These are phyloP conservation scores for Musa beccarii DNA, from an alignment of 176 grass and related monocot genomes.

Conservation along the genomic window DNA sequence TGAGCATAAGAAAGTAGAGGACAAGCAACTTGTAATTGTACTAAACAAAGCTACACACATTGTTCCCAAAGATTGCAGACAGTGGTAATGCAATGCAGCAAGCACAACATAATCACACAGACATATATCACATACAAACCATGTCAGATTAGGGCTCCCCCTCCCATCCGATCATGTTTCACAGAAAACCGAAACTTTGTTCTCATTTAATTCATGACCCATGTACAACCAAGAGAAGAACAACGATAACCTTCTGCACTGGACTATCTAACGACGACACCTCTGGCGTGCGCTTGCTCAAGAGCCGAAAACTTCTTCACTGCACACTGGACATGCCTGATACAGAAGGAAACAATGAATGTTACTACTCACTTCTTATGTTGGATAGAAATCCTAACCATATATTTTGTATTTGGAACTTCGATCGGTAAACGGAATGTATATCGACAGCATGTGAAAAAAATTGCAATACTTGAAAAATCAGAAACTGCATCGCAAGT, in stretches of 20 bases:
- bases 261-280: not conserved
- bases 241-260: not conserved
- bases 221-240: not conserved
- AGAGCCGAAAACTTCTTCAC: slow-evolving; percentile 51
- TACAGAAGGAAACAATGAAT: not conserved
- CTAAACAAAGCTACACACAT: not conserved
- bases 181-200: not conserved
- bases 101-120: not conserved
- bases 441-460: not conserved
- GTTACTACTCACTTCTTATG: not conserved
- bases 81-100: not conserved
- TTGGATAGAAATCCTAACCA: slow-evolving; percentile 5
- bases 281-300: not conserved
- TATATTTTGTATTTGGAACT: not conserved
- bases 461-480: not conserved
- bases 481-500: not conserved
- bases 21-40: not conserved
- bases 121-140: not conserved
- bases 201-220: not conserved
- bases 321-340: slow-evolving; percentile 79
- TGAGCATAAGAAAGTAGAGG: not conserved
- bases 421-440: not conserved
- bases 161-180: not conserved
- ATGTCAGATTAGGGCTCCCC: not conserved
- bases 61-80: not conserved